A percentile compares a stretch with the other conserved stretches of the same genome.
Evolutionary conservation across 2,329 filamentous ascomycete genomes (phyloP).

Genomic region (Kalmusia sp.): DNA sequence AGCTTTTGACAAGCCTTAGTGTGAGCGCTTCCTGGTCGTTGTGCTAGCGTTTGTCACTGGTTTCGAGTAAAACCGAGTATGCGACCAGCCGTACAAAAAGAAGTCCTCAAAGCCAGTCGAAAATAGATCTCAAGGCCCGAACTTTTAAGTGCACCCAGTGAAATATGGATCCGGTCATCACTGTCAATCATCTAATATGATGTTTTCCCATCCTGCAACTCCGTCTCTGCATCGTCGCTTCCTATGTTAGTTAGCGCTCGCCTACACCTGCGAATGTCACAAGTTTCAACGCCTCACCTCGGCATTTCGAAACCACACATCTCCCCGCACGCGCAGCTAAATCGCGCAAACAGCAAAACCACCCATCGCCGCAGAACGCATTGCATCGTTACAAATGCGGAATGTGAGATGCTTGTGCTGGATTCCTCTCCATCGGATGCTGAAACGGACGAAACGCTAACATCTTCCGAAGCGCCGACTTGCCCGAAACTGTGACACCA

Average conservation of each 20-base stretch:
- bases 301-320: conserved; percentile 5
- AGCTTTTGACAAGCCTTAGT: conserved; percentile 5
- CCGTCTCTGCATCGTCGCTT: neutral
- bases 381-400: neutral
- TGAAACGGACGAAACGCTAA: conserved; percentile 18
- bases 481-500: neutral
- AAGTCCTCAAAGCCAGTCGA: too few relatives aligned
- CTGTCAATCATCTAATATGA: too few relatives aligned
- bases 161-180: too few relatives aligned
- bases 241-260: neutral
- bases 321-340: neutral
- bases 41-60: neutral
- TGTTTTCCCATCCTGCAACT: neutral
- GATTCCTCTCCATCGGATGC: conserved; percentile 3
- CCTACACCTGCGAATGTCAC: neutral
- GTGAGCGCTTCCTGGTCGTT: neutral
- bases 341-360: neutral
- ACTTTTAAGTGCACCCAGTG: too few relatives aligned
- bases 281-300: conserved; percentile 6
- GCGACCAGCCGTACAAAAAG: too few relatives aligned
- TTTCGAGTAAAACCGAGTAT: neutral
- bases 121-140: too few relatives aligned
- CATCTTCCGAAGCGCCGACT: too few relatives aligned
- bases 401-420: neutral
- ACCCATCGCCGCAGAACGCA: neutral